These are phyloP conservation scores for Trypanosoma boissoni DNA, from an alignment of 208 protist genomes.

Conservation along the genomic window DNA sequence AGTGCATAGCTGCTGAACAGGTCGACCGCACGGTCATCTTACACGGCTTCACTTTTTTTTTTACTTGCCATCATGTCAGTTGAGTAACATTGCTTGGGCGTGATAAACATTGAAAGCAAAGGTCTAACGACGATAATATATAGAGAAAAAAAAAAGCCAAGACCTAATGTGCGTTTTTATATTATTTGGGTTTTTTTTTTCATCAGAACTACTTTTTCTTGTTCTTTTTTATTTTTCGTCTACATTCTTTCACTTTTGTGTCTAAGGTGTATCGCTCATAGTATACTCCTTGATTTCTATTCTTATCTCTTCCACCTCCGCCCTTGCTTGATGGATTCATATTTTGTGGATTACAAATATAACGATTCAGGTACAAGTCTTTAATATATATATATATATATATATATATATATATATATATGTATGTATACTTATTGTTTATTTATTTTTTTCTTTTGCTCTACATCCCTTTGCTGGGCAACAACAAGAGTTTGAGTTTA, in stretches of 20 bases:
- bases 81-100: too few species aligned
- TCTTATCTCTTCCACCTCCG: neutral
- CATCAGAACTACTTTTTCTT: conserved; percentile 2
- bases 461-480: too few species aligned
- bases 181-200: conserved; percentile 1
- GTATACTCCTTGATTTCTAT: conserved; percentile 1
- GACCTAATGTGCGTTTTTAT: neutral
- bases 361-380: too few species aligned
- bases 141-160: neutral
- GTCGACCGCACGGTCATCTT: too few species aligned
- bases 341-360: too few species aligned
- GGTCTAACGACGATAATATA: neutral
- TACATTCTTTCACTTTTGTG: conserved; percentile 16
- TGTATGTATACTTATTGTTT: neutral
- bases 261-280: neutral
- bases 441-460: neutral
- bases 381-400: too few species aligned
- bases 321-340: neutral
- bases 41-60: neutral
- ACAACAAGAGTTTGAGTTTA: too few species aligned
- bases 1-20: neutral
- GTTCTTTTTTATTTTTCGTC: conserved; percentile 13
- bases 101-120: neutral
- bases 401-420: neutral
- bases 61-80: too few species aligned